Evolutionary conservation across 306 rosid genomes (phyloP), one percentile per base, ranked within the genome.

Genomic region (Astragalus glycyphyllos): DNA sequence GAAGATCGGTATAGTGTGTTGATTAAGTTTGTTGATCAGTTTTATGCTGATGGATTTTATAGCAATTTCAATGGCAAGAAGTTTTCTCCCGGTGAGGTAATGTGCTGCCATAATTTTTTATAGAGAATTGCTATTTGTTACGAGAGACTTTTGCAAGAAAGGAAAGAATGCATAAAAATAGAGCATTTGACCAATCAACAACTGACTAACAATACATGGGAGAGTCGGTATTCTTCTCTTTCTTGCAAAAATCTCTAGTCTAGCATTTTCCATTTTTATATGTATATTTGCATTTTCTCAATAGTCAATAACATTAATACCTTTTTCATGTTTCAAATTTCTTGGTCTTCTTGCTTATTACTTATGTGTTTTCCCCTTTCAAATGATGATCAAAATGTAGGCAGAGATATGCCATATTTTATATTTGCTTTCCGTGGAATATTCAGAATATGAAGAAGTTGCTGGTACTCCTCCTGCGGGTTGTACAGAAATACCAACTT

Each of bases 1-100:
- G 97, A 94, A 65, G 99, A 94, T 83, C 88, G 91, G 14, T 94
- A 91, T 50, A 86, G 94, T 55, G 94, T 93, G 69, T 23, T 93
- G 80, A 80, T 93, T 58, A 68, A 79, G 72, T 82, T 90, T 31
- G 65, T 6, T 60, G 80, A 84, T 73, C 92, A 79, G 66, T 16
- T 29, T 51, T 56, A 80, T 29, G 88, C 96, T 1, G 87, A 89
- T 47, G 76, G 50, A 5, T 89, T 94, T 72, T 85, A 75, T 73
- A 51, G 60, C 68, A 60, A 68, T 80, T 89, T 87, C 57, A 91
- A 94, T 77, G 92, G 91, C 58, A 87, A 79, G 79, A 89, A 69
- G 57, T 94, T 82, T 80, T 89, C 91, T 51, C 96, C 96, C 3
- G 85, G 75, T 10, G 95, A 89, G 96, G 98, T 90, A 71, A 61